phyloP scores from a whole-genome alignment of 352 stramenopile species.

The Peronospora tabacina region DNA sequence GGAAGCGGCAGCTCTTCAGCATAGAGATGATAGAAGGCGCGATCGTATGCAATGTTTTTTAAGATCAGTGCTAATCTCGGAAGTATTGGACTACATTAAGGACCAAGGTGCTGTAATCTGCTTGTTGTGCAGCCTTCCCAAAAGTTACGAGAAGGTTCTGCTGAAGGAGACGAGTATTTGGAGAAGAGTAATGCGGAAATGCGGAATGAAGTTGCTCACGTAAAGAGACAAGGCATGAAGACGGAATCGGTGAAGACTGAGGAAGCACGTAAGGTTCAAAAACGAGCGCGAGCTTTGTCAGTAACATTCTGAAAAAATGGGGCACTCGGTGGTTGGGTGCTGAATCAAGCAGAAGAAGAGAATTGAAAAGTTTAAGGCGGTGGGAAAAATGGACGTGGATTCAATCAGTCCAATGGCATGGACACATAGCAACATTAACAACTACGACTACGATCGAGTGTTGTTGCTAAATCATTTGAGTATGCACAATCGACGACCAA shows the following conservation, averaged over 20 bases:
- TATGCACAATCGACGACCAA: slow-evolving; percentile 8
- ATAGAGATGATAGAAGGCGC: slow-evolving; percentile 7
- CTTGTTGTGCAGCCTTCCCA: slow-evolving; percentile 1
- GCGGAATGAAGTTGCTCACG: slow-evolving; percentile 14
- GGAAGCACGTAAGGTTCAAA: slow-evolving; percentile 11
- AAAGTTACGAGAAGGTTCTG: slow-evolving; percentile 3
- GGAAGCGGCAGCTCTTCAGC: slow-evolving; percentile 15
- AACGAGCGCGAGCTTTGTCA: slow-evolving; percentile 8
- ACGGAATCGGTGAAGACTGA: slow-evolving; percentile 8
- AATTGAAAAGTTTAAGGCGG: slow-evolving; percentile 4
- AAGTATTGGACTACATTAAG: slow-evolving; percentile 7
- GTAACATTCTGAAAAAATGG: slow-evolving; percentile 16
- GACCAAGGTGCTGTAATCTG: slow-evolving; percentile 2
- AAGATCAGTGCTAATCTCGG: slow-evolving; percentile 2
- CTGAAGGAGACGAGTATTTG: too few species aligned
- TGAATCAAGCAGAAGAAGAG: slow-evolving; percentile 20
- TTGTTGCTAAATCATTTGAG: slow-evolving; percentile 16
- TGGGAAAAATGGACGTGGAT: slow-evolving; percentile 8
- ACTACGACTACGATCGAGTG: slow-evolving; percentile 1
- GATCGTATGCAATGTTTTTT: slow-evolving; percentile 1
- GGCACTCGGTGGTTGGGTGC: slow-evolving; percentile 12
- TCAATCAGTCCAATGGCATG: slow-evolving; percentile 6
- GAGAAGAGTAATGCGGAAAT: slow-evolving; percentile 16
- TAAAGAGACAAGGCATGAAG: slow-evolving; percentile 17
- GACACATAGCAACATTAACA: not conserved